Conservation (phyloP, 1,284 basidiomycete genomes). For the Chalciporus sp. region DNA sequence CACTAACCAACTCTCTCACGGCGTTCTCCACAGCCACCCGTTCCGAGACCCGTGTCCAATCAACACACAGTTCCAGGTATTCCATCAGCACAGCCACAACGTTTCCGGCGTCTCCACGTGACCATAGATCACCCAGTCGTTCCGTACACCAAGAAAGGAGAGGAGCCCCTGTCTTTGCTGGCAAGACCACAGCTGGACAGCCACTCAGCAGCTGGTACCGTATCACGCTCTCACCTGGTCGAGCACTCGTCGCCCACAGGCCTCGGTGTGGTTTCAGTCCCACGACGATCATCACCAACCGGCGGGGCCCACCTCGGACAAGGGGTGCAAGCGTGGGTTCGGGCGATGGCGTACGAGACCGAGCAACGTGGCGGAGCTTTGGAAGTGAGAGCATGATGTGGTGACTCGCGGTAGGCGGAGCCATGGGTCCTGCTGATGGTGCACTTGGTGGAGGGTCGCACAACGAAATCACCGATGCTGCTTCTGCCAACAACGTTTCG, state of each 20-base stretch:
- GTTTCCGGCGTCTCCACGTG: background rate
- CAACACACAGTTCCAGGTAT: constrained; percentile 61
- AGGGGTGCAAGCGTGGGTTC: constrained; percentile 47
- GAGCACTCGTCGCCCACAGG: constrained; percentile 59
- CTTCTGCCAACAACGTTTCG: constrained; percentile 58
- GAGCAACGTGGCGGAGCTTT: constrained; percentile 42
- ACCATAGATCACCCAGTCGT: constrained; percentile 59
- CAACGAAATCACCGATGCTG: constrained; percentile 52
- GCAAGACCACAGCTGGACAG: constrained; percentile 60
- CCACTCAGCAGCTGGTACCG: constrained; percentile 64
- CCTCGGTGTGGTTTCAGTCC: constrained; percentile 62
- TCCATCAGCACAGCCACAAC: constrained; percentile 53
- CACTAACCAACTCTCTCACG: background rate
- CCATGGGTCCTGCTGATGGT: constrained; percentile 7
- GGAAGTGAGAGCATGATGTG: constrained; percentile 19
- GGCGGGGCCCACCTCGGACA: constrained; percentile 47
- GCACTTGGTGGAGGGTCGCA: constrained; percentile 37
- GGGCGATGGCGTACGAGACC: constrained; percentile 54
- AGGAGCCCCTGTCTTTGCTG: constrained; percentile 59
- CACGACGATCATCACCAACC: constrained; percentile 56
- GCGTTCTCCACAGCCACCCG: constrained; percentile 40
- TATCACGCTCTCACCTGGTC: constrained; percentile 63
- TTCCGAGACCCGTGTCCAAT: constrained; percentile 44
- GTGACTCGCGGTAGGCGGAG: constrained; percentile 9
- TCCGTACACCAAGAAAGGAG: constrained; percentile 63